These are phyloP conservation scores for Epichloe sylvatica DNA, from an alignment of 2,329 filamentous ascomycete species.

Conservation along the genomic window DNA sequence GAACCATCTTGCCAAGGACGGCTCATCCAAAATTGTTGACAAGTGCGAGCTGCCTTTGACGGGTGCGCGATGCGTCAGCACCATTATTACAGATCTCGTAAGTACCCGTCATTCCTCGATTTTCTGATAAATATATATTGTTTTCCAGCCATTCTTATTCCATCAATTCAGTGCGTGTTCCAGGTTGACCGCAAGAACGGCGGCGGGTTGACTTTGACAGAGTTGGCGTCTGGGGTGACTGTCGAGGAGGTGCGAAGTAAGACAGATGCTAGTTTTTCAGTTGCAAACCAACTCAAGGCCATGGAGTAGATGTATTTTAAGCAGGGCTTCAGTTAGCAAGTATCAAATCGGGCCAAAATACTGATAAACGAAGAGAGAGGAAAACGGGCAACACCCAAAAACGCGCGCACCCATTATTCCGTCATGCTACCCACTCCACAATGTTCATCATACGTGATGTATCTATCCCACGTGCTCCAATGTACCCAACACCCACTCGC, in stretches of 20 bases:
- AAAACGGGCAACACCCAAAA: too few relatives aligned
- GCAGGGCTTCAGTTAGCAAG: too few relatives aligned
- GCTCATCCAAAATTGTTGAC: constrained; percentile 51
- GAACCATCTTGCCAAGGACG: constrained; percentile 56
- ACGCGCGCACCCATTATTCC: too few relatives aligned
- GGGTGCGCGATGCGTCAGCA: constrained; percentile 52
- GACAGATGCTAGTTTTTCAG: constrained; percentile 53
- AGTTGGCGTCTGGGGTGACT: constrained; percentile 53
- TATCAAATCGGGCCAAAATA: too few relatives aligned
- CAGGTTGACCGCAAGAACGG: constrained; percentile 50
- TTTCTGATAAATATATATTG: too few relatives aligned
- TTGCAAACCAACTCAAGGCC: constrained; percentile 42
- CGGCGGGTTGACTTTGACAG: constrained; percentile 46
- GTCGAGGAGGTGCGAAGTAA: constrained; percentile 56
- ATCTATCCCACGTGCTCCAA: neutral
- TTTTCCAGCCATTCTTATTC: constrained; percentile 4
- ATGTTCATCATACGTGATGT: neutral
- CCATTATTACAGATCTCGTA: constrained; percentile 60
- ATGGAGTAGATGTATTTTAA: constrained; percentile 21
- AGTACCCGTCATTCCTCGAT: constrained; percentile 17
- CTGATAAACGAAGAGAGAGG: too few relatives aligned
- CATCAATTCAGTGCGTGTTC: constrained; percentile 45
- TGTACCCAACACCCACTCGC: neutral
- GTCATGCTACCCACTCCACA: too few relatives aligned
- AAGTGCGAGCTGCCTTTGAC: constrained; percentile 51